Evolutionary conservation across 2,329 filamentous ascomycete genomes (phyloP).

Genomic region (Clarireedia homoeocarpa): DNA sequence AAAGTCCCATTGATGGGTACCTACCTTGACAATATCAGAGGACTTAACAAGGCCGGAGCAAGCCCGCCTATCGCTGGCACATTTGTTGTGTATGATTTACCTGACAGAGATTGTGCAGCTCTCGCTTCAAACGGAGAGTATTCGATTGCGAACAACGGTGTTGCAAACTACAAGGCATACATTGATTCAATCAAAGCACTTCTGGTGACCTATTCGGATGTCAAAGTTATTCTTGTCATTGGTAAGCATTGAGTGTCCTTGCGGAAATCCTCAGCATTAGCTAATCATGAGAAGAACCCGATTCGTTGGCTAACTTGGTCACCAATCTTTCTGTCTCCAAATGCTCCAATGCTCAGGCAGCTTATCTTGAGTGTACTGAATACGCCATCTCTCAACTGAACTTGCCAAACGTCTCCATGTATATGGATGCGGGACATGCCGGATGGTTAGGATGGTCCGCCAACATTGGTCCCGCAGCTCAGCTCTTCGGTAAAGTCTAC

Average conservation of each 20-base stretch:
- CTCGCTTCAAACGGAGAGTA: slow-evolving; percentile 57
- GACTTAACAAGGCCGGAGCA: slow-evolving; percentile 40
- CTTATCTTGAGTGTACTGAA: slow-evolving; percentile 46
- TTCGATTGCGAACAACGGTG: slow-evolving; percentile 41
- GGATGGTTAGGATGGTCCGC: slow-evolving; percentile 58
- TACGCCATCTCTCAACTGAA: slow-evolving; percentile 51
- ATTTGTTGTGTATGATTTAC: slow-evolving; percentile 56
- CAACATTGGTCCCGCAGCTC: slow-evolving; percentile 45
- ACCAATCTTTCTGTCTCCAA: slow-evolving; percentile 49
- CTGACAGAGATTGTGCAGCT: slow-evolving; percentile 56
- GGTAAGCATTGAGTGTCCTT: slow-evolving; percentile 28
- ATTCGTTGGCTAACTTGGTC: slow-evolving; percentile 54
- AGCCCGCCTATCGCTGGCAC: slow-evolving; percentile 38
- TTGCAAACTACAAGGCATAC: slow-evolving; percentile 44
- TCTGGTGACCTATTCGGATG: slow-evolving; percentile 46
- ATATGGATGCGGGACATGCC: slow-evolving; percentile 55
- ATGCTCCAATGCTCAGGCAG: slow-evolving; percentile 44
- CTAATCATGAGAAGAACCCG: slow-evolving; percentile 39
- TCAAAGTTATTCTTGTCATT: slow-evolving; percentile 39
- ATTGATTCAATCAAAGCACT: slow-evolving; percentile 46
- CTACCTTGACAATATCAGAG: slow-evolving; percentile 39
- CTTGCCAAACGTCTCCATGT: slow-evolving; percentile 54
- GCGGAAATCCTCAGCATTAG: background rate
- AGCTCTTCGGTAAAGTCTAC: slow-evolving; percentile 40
- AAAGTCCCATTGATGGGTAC: slow-evolving; percentile 42